These are phyloP conservation scores for Aspergillus ellipticus DNA, from an alignment of 495 filamentous ascomycete genomes.

Conservation along the genomic window DNA sequence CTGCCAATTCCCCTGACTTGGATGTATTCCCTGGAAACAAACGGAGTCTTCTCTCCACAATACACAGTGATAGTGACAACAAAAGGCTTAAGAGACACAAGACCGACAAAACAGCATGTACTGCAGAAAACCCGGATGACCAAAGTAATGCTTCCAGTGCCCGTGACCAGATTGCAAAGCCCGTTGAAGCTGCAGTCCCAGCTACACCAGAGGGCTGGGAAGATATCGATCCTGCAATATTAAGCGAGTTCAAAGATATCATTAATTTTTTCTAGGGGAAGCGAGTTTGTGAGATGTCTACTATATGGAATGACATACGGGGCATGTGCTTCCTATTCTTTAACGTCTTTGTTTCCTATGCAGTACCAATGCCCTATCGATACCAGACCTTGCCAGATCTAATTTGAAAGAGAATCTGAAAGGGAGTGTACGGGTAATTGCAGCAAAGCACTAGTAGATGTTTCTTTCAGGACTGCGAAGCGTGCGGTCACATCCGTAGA, in stretches of 20 bases:
- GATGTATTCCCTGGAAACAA: not conserved
- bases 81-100: not conserved
- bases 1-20: not conserved
- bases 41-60: not conserved
- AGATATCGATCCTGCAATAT: conserved; percentile 32
- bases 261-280: conserved; percentile 31
- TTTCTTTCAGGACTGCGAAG: too few relatives aligned
- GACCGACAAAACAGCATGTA: not conserved
- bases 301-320: not conserved
- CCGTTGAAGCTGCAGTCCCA: not conserved
- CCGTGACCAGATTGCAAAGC: not conserved
- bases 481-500: too few relatives aligned
- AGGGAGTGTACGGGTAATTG: too few relatives aligned
- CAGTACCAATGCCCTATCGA: too few relatives aligned
- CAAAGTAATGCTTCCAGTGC: not conserved
- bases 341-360: not conserved
- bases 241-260: conserved; percentile 38
- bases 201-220: conserved; percentile 25
- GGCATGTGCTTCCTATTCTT: not conserved
- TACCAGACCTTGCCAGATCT: too few relatives aligned
- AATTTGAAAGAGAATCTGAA: too few relatives aligned
- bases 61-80: not conserved
- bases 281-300: not conserved
- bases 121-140: not conserved
- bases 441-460: too few relatives aligned